Evolutionary conservation across 2,329 filamentous ascomycete species (phyloP).

Genomic region (Aquanectria penicillioides): DNA sequence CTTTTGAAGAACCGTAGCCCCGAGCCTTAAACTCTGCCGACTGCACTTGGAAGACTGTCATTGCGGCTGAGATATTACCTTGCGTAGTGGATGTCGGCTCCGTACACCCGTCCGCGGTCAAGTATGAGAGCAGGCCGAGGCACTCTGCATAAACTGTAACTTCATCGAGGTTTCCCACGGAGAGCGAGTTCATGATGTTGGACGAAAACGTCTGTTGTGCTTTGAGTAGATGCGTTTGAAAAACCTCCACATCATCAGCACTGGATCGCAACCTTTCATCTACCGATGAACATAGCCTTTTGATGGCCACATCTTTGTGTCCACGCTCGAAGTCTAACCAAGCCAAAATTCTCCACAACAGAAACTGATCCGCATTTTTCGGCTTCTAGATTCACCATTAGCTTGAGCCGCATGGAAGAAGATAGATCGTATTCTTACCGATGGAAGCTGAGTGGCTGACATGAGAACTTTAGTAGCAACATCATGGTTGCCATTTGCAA

Average conservation of each 20-base stretch:
- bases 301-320: slow-evolving; percentile 47
- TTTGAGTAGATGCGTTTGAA: slow-evolving; percentile 60
- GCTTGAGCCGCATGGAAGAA: background rate
- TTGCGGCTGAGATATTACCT: slow-evolving; percentile 65
- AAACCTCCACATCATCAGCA: slow-evolving; percentile 30
- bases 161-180: slow-evolving; percentile 55
- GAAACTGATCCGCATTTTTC: slow-evolving; percentile 34
- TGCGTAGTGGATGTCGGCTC: slow-evolving; percentile 59
- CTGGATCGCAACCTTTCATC: slow-evolving; percentile 41
- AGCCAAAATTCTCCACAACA: slow-evolving; percentile 70
- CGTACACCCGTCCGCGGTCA: slow-evolving; percentile 56
- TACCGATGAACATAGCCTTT: slow-evolving; percentile 52
- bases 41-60: slow-evolving; percentile 52
- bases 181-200: slow-evolving; percentile 65
- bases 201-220: slow-evolving; percentile 62
- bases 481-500: slow-evolving; percentile 63
- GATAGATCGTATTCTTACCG: slow-evolving; percentile 37
- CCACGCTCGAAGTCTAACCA: slow-evolving; percentile 70
- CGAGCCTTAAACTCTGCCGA: slow-evolving; percentile 56
- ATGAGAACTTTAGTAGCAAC: slow-evolving; percentile 72
- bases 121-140: slow-evolving; percentile 73
- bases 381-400: slow-evolving; percentile 29
- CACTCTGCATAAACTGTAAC: slow-evolving; percentile 69
- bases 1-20: slow-evolving; percentile 43
- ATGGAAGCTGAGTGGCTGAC: slow-evolving; percentile 63